Base-by-base conservation (phyloP, 345 rosid genomes). In the Cardamine chenopodiifolia region DNA sequence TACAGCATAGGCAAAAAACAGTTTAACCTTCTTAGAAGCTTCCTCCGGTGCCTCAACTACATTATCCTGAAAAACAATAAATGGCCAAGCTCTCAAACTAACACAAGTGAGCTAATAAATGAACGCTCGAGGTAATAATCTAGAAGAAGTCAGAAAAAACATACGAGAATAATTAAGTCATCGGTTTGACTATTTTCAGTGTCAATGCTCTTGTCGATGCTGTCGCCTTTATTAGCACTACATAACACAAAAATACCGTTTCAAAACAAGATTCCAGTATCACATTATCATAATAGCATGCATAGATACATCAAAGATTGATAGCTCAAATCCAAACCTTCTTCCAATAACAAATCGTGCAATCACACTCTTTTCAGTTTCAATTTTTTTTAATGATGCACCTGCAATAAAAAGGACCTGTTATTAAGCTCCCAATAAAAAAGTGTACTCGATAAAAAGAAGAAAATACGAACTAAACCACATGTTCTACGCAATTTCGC, bases 291-390 rank as follows among this genome's bases (percentile, higher is more conserved):
- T 53, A 39, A 31, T 31, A 1, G 4, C 20, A n/a, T n/a, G n/a
- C n/a, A n/a, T n/a, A n/a, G 39, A 52, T 20, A 59, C 9, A 49
- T 19, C 28, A 71, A 53, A 49, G 40, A 81, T 63, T 42, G 35
- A 53, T 42, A 69, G 40, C 35, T 31, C 13, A 23, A 73, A 37
- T 34, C 20, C 55, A 75, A 66, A 95, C 99, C 99, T 95, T 88
- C 91, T 88, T 76, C 98, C 99, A 62, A 90, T 87, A 55, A 95
- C 90, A 82, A 95, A 92, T 76, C 93, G 82, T 44, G 86, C 75
- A 66, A 90, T 77, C 77, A 92, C 83, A 70, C 96, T 94, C 79
- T 89, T 92, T 26, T 90, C 88, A 28, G 81, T 79, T 80, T 88
- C 97, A 82, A 86, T 23, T 53, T 82, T 85, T 74, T 81, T 82